A percentile compares a stretch with the other conserved stretches of the same genome.
phyloP scores from a whole-genome alignment of 352 stramenopile genomes.

The Phytophthora crassamura region DNA sequence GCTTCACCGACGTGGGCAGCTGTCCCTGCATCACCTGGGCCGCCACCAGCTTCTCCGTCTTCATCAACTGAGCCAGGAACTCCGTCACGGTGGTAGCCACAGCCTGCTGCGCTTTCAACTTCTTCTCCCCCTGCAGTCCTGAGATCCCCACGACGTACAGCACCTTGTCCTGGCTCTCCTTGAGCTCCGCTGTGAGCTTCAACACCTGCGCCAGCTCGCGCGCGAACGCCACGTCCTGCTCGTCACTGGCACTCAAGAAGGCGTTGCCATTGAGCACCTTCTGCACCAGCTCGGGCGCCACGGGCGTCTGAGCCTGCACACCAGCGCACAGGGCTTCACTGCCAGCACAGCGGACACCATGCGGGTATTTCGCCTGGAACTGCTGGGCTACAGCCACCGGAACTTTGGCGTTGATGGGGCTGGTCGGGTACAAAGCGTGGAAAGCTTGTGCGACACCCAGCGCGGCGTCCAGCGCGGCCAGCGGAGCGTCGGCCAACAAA shows the following conservation, averaged over 20 bases:
- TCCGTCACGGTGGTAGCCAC: slow-evolving; percentile 35
- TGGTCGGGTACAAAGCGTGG: slow-evolving; percentile 40
- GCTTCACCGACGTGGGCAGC: slow-evolving; percentile 24
- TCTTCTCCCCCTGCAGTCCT: slow-evolving; percentile 32
- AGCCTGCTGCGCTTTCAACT: slow-evolving; percentile 30
- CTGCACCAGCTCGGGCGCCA: slow-evolving; percentile 26
- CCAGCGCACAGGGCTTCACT: slow-evolving; percentile 35
- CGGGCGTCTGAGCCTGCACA: slow-evolving; percentile 14
- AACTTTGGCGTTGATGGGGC: slow-evolving; percentile 26
- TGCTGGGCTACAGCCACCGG: slow-evolving; percentile 36
- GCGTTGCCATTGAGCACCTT: slow-evolving; percentile 32
- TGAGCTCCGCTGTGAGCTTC: slow-evolving; percentile 32
- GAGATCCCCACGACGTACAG: slow-evolving; percentile 51
- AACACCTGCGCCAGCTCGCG: slow-evolving; percentile 40
- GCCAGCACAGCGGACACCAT: slow-evolving; percentile 37
- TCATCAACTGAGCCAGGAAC: slow-evolving; percentile 53
- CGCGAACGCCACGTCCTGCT: slow-evolving; percentile 42
- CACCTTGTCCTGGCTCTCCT: slow-evolving; percentile 30
- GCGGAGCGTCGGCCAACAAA: slow-evolving; percentile 36
- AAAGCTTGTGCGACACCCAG: slow-evolving; percentile 26
- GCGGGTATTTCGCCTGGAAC: slow-evolving; percentile 27
- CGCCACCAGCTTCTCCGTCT: slow-evolving; percentile 27
- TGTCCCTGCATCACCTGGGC: slow-evolving; percentile 49
- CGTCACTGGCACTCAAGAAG: slow-evolving; percentile 33
- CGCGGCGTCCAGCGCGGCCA: slow-evolving; percentile 26